Evolutionary conservation across 2,329 filamentous ascomycete species (phyloP), one percentile per base, ranked within the genome.

Genomic region (Diaporthe sp.): DNA sequence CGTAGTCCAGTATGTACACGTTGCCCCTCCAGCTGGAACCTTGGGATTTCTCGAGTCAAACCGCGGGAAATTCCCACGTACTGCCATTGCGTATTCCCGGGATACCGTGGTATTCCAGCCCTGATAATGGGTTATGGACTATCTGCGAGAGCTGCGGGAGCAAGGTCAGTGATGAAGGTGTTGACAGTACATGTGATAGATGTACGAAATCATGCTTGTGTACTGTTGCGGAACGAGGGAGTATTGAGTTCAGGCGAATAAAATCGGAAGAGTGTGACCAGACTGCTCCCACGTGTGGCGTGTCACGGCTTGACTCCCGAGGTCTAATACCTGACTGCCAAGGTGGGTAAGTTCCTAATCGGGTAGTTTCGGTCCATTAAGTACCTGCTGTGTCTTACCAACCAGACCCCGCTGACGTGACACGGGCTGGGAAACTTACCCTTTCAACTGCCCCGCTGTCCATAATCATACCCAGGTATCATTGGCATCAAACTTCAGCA

Each of bases 311-410:
- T 47, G 39, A 55, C 15, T 65, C 37, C 37, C 37, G 12, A 39
- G 37, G 37, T 39, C n/a, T 47, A 47, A 31, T 65, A 4, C 39
- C 13, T 31, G 28, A 15, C 22, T 31, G 31, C 31, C 31, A 1
- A 31, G 31, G 31, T 31, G 8, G 60, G 39, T 28, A 65, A 65
- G 31, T 31, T 31, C 12, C 25, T 55, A 55, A 13, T 47, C 60
- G 60, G 60, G 60, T 65, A 65, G 25, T 65, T 47, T 47, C 60
- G 60, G 60, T 20, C 57, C n/a, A 47, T 42, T 10, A 28, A 28
- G 28, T 28, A 9, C 10, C 7, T 44, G 25, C 37, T 20, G 37
- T 63, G n/a, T 44, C 25, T 12, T 12, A 28, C 39, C 60, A 39
- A 39, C 6, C 25, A 25, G 22, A 8, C 34, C 34, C 57, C 34